A percentile compares a stretch with the other conserved stretches of the same genome.
These are phyloP conservation scores for Umbilicaria muhlenbergii DNA, from an alignment of 495 filamentous ascomycete genomes.

Conservation along the genomic window DNA sequence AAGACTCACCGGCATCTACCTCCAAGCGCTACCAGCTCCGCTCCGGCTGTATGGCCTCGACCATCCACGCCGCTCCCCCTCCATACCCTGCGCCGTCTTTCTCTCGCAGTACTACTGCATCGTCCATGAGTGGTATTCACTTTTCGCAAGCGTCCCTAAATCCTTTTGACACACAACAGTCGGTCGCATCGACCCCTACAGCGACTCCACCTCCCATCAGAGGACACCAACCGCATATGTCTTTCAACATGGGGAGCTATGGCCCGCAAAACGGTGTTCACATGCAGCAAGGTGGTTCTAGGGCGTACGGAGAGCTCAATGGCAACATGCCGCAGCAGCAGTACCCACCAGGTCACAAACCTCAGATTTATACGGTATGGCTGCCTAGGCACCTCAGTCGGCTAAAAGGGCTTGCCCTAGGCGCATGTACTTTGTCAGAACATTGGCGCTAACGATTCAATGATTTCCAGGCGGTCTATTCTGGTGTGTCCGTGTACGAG, in stretches of 20 bases:
- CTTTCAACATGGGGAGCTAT: conserved; percentile 28
- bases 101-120: conserved; percentile 28
- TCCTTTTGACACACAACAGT: conserved; percentile 35
- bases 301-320: conserved; percentile 32
- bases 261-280: conserved; percentile 19
- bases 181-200: conserved; percentile 36
- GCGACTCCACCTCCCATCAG: conserved; percentile 33
- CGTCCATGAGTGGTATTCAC: conserved; percentile 24
- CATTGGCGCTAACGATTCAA: conserved; percentile 5
- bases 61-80: conserved; percentile 22
- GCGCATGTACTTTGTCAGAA: neutral
- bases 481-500: conserved; percentile 87
- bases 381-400: conserved; percentile 6
- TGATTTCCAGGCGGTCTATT: conserved; percentile 67
- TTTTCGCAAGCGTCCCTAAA: conserved; percentile 30
- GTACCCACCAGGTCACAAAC: conserved; percentile 38
- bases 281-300: conserved; percentile 22
- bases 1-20: neutral
- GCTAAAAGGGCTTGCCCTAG: conserved; percentile 2
- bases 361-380: conserved; percentile 65
- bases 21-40: neutral
- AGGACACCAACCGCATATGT: conserved; percentile 29
- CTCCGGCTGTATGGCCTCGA: conserved; percentile 25
- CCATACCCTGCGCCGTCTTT: conserved; percentile 29
- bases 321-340: conserved; percentile 31